A percentile compares a stretch with the other conserved stretches of the same genome.
These are phyloP conservation scores for Zelopaecilomyces penicillatus DNA, from an alignment of 2,329 filamentous ascomycete genomes.

Conservation along the genomic window DNA sequence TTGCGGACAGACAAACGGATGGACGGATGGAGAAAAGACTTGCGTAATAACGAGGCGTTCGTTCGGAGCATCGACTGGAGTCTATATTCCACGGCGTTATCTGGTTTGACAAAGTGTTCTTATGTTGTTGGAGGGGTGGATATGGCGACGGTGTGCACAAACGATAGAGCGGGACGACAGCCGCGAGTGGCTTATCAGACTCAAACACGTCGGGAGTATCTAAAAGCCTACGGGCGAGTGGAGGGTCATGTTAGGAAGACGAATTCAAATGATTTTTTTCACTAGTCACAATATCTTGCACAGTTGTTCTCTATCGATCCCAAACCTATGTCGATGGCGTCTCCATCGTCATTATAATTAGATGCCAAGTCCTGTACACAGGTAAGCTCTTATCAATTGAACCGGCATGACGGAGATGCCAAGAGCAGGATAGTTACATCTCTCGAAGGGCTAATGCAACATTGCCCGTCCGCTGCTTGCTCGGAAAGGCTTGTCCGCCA, in stretches of 20 bases:
- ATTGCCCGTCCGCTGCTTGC: too few species aligned
- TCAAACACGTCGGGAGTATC: slow-evolving; percentile 1
- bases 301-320: too few species aligned
- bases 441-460: too few species aligned
- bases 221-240: background rate
- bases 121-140: slow-evolving; percentile 2
- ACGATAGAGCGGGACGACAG: slow-evolving; percentile 1
- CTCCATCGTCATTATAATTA: too few species aligned
- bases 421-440: too few species aligned
- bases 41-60: slow-evolving; percentile 11
- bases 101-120: slow-evolving; percentile 9
- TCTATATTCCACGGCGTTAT: slow-evolving; percentile 11
- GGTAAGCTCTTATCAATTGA: too few species aligned
- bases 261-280: too few species aligned
- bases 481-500: too few species aligned
- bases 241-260: background rate
- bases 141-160: background rate
- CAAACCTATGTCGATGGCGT: too few species aligned
- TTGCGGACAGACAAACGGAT: slow-evolving; percentile 5
- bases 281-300: too few species aligned
- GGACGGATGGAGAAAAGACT: slow-evolving; percentile 1
- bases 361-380: too few species aligned
- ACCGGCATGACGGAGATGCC: too few species aligned
- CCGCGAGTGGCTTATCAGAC: background rate
- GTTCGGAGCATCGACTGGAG: slow-evolving; percentile 9